These are phyloP conservation scores for Cladosporium sp. DNA, from an alignment of 2,329 filamentous ascomycete genomes.

Conservation along the genomic window DNA sequence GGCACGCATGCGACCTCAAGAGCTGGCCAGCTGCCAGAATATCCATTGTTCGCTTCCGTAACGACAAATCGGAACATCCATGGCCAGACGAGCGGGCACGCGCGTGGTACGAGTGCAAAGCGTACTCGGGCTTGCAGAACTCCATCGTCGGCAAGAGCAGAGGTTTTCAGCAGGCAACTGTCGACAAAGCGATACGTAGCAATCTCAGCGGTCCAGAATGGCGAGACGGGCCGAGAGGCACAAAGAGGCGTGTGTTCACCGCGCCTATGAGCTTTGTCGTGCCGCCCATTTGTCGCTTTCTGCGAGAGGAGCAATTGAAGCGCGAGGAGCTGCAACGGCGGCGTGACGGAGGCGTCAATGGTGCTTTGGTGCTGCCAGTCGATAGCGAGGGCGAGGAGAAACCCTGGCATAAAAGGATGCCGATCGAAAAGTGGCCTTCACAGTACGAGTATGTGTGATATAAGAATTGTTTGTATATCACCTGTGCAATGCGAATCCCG, in stretches of 20 bases:
- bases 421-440: accelerated
- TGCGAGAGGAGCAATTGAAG: background rate
- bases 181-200: background rate
- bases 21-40: background rate
- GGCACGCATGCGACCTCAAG: background rate
- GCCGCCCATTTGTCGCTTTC: background rate
- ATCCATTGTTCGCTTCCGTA: background rate
- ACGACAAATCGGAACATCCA: background rate
- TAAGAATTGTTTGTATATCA: background rate
- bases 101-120: background rate
- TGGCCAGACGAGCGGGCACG: background rate
- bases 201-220: background rate
- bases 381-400: background rate
- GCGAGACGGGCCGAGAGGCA: background rate
- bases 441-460: background rate
- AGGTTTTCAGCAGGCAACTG: background rate
- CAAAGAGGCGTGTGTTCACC: background rate
- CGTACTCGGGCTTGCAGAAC: background rate
- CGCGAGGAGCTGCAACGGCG: background rate
- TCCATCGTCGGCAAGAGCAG: background rate
- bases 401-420: background rate
- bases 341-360: background rate
- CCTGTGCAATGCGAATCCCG: too few species aligned
- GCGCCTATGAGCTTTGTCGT: background rate
- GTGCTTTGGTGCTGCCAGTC: background rate